Base-by-base conservation (phyloP, 139 green algal genomes). In the Chlamydomonas eustigma region DNA sequence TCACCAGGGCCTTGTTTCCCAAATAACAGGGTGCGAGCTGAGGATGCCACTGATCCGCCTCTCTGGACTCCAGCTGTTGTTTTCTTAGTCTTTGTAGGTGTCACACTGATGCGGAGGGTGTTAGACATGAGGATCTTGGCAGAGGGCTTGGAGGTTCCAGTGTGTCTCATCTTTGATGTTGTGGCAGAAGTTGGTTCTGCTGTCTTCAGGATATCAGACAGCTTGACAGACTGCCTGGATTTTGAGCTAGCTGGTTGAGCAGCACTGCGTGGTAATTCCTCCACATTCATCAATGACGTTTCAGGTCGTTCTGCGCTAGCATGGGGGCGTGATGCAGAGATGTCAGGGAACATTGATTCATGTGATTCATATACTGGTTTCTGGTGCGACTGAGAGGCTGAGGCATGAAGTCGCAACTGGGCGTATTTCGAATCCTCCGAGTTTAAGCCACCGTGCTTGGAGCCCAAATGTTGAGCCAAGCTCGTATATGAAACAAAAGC, bases 401-500 rank as follows among this genome's bases (percentile, higher is more conserved):
- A 58, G 12, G 44, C 12, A 12, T 58, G 44, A 18, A 58, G 12
- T 22, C 32, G 67, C 3, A 85, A 33, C 76, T 76, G 4, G 30
- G 81, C 5, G 33, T 77, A 76, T 69, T 91, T 91, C 35, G 83
- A 81, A 28, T 88, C 73, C 37, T 85, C 76, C 34, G 75, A 81
- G 75, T 93, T 94, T 37, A 88, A 50, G 2, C 90, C 88, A 18
- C 44, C 75, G 39, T 96, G 92, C 52, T 84, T 87, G n/a, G 88
- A 81, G 36, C 78, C 79, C 2, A 96, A 68, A 79, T 96, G 92
- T 79, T 94, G 90, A 0, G 82, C 86, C 4, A 96, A 78, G 58
- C 78, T 74, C 1, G 51, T 37, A 70, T 91, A 85, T 50, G 78
- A 75, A n/a, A 38, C 37, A 37, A 93, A 91, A 0, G 78, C 39